phyloP scores from a whole-genome alignment of 2,329 filamentous ascomycete species.

The Pezicula neosporulosa region DNA sequence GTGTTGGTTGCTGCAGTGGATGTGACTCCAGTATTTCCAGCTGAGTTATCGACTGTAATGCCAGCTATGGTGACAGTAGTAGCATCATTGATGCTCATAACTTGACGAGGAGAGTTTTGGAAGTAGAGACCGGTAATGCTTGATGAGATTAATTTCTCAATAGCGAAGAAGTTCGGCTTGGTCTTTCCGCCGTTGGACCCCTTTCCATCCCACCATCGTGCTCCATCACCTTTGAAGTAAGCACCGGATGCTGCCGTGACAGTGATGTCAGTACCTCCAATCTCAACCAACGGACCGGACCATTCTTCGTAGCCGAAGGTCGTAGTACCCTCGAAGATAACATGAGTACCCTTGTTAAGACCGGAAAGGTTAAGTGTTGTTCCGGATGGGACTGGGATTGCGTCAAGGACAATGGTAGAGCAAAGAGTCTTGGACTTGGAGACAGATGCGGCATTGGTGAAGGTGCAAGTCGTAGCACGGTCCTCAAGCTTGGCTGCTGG shows the following conservation, averaged over 20 bases:
- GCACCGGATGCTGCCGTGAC: slow-evolving; percentile 49
- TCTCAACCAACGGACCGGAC: slow-evolving; percentile 57
- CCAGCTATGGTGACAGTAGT: slow-evolving; percentile 40
- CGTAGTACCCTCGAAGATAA: slow-evolving; percentile 62
- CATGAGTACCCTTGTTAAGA: neutral
- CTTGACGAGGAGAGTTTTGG: slow-evolving; percentile 50
- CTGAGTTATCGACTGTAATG: slow-evolving; percentile 53
- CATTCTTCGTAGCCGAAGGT: slow-evolving; percentile 64
- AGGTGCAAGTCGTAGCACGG: slow-evolving; percentile 44
- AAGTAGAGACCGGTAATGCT: slow-evolving; percentile 44
- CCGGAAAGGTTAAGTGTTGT: slow-evolving; percentile 49
- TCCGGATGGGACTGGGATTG: slow-evolving; percentile 55
- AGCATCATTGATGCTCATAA: slow-evolving; percentile 32
- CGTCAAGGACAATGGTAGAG: slow-evolving; percentile 48
- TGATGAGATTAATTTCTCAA: slow-evolving; percentile 46
- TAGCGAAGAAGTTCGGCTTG: slow-evolving; percentile 61
- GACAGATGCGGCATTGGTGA: slow-evolving; percentile 41
- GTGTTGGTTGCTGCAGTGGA: slow-evolving; percentile 40
- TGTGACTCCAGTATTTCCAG: slow-evolving; percentile 37
- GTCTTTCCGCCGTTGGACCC: slow-evolving; percentile 53
- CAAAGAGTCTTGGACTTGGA: slow-evolving; percentile 47
- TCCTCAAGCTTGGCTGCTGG: slow-evolving; percentile 10
- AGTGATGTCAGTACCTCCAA: slow-evolving; percentile 53
- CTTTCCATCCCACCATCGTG: slow-evolving; percentile 57
- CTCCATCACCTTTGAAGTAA: slow-evolving; percentile 52